phyloP scores from a whole-genome alignment of 345 rosid species.

The Populus tremula region DNA sequence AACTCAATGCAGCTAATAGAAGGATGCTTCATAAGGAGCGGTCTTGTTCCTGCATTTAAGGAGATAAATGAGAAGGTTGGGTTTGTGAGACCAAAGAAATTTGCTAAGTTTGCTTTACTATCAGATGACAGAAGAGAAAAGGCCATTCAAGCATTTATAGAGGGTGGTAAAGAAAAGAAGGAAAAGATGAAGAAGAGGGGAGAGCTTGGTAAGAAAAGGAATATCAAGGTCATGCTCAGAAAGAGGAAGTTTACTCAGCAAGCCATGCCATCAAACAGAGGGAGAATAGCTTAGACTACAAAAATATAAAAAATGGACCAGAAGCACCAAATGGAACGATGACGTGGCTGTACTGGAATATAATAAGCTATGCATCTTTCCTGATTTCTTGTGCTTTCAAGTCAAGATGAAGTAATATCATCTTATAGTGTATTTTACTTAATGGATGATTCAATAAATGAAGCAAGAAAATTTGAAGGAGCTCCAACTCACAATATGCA shows the following conservation, averaged over 20 bases:
- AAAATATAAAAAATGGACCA: slow-evolving; percentile 8
- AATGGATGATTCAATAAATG: background rate
- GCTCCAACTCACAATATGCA: background rate
- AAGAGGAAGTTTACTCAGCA: slow-evolving; percentile 28
- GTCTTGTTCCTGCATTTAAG: slow-evolving; percentile 87
- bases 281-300: background rate
- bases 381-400: background rate
- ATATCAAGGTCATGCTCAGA: slow-evolving; percentile 14
- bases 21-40: slow-evolving; percentile 76
- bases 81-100: slow-evolving; percentile 74
- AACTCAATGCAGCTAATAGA: slow-evolving; percentile 81
- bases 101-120: slow-evolving; percentile 75
- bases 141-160: slow-evolving; percentile 69
- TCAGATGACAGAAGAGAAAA: slow-evolving; percentile 65
- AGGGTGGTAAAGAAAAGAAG: slow-evolving; percentile 55
- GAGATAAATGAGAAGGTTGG: slow-evolving; percentile 81
- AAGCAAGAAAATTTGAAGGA: background rate
- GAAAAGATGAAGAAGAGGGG: slow-evolving; percentile 51
- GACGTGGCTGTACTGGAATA: background rate
- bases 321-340: background rate
- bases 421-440: background rate
- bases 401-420: background rate
- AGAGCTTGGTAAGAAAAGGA: slow-evolving; percentile 20
- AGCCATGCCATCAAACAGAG: slow-evolving; percentile 14
- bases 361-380: background rate